A percentile compares a stretch with the other conserved stretches of the same genome.
Evolutionary conservation across 768 basidiomycete genomes (phyloP).

Genomic region (Gymnopilus junonius): DNA sequence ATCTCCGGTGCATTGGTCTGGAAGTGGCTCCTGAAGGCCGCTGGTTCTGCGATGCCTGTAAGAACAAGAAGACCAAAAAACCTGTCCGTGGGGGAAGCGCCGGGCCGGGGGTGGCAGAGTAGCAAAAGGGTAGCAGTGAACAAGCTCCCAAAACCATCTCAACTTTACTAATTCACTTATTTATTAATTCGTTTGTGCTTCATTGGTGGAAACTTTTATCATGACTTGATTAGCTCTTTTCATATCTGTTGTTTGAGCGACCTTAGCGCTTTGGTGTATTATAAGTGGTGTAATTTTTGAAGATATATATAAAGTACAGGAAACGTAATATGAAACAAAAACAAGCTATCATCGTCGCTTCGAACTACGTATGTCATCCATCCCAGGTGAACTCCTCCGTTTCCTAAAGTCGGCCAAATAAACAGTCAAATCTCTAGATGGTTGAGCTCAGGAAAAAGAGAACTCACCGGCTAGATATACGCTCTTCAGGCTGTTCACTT

Average conservation of each 20-base stretch:
- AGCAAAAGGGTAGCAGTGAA: slow-evolving; percentile 23
- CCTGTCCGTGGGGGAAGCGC: slow-evolving; percentile 59
- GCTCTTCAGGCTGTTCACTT: slow-evolving; percentile 71
- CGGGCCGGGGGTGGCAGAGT: slow-evolving; percentile 35
- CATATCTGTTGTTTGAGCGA: background rate
- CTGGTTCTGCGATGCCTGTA: slow-evolving; percentile 80
- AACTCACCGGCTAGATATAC: slow-evolving; percentile 59
- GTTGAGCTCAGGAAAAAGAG: background rate
- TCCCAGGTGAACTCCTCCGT: slow-evolving; percentile 71
- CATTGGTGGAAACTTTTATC: slow-evolving; percentile 2
- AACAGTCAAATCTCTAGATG: background rate
- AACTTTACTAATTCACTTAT: slow-evolving; percentile 22
- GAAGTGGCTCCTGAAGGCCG: slow-evolving; percentile 65
- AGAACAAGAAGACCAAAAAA: slow-evolving; percentile 57
- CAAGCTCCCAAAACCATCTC: background rate
- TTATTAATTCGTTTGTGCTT: slow-evolving; percentile 17
- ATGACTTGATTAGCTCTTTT: background rate
- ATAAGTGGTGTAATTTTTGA: slow-evolving; percentile 19
- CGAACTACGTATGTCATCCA: slow-evolving; percentile 69
- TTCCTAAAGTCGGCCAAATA: slow-evolving; percentile 47
- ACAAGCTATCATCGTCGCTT: slow-evolving; percentile 62
- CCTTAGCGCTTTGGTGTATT: background rate
- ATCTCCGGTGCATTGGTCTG: slow-evolving; percentile 76
- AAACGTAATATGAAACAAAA: slow-evolving; percentile 7
- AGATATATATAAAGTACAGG: slow-evolving; percentile 22